Evolutionary conservation across 2,329 filamentous ascomycete genomes (phyloP).

Genomic region (Colletotrichum truncatum): DNA sequence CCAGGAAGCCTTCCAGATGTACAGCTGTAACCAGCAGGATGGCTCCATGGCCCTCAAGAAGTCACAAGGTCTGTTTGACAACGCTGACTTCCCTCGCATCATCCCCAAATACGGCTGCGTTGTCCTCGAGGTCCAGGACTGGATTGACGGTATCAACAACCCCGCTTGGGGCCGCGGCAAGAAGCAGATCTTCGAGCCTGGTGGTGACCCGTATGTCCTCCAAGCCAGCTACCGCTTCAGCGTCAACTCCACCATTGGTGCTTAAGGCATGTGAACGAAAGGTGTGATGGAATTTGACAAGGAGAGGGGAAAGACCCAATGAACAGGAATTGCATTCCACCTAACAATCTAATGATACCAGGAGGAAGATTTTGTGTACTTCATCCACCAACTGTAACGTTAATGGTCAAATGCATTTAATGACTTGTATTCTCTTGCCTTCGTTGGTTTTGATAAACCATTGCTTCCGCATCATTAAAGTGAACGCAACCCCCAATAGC

Average conservation of each 20-base stretch:
- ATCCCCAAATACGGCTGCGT: constrained; percentile 84
- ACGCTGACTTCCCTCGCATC: constrained; percentile 64
- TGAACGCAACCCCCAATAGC: too few species aligned
- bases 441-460: too few species aligned
- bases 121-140: constrained; percentile 92
- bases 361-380: neutral
- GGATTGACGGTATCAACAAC: constrained; percentile 93
- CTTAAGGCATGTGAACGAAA: neutral
- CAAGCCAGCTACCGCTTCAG: constrained; percentile 70
- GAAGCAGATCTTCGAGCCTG: constrained; percentile 69
- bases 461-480: too few species aligned
- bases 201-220: constrained; percentile 68
- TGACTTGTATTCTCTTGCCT: too few species aligned
- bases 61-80: constrained; percentile 71
- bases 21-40: constrained; percentile 82
- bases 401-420: neutral
- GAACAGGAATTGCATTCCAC: neutral
- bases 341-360: constrained; percentile 20
- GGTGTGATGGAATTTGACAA: neutral
- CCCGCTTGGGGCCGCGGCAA: constrained; percentile 80
- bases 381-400: neutral
- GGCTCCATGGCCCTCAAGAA: constrained; percentile 75
- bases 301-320: neutral
- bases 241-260: constrained; percentile 45
- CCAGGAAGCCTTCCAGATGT: constrained; percentile 89